Conservation (phyloP, 139 green algal species). For the Chlamydomonas incerta region DNA sequence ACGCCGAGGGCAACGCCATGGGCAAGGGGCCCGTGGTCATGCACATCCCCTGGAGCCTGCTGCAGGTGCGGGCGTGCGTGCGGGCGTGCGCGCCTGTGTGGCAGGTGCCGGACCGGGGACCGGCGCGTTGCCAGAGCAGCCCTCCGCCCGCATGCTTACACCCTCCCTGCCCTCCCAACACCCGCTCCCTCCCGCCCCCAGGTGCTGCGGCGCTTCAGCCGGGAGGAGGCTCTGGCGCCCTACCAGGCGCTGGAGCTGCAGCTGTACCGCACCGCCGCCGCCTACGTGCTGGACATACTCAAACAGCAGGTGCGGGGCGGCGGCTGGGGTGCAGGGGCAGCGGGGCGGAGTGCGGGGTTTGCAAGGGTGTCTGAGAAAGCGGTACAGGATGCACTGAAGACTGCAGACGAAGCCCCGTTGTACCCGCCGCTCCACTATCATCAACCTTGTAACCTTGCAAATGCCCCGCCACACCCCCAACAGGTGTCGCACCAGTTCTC, state of each 20-base stretch:
- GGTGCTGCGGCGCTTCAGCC: constrained; percentile 43
- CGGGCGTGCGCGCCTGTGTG: neutral
- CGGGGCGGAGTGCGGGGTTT: too few relatives aligned
- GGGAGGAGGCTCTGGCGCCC: constrained; percentile 21
- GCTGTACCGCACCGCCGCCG: constrained; percentile 71
- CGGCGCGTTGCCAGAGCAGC: neutral
- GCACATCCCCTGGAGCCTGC: constrained; percentile 50
- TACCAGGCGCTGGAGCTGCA: constrained; percentile 76
- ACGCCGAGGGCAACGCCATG: constrained; percentile 81
- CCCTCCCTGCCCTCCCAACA: neutral
- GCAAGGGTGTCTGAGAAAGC: neutral
- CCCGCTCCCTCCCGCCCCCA: neutral
- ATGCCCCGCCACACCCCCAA: too few relatives aligned
- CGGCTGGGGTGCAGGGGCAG: neutral
- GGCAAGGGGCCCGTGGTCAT: constrained; percentile 85
- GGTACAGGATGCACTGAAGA: too few relatives aligned
- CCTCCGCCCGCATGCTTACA: too few relatives aligned
- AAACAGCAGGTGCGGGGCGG: constrained; percentile 10
- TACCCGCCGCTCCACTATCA: too few relatives aligned
- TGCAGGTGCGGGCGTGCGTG: constrained; percentile 1
- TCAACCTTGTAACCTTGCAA: too few relatives aligned
- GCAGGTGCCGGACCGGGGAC: too few relatives aligned
- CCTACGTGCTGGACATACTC: constrained; percentile 72
- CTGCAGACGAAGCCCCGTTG: too few relatives aligned
- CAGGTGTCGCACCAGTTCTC: constrained; percentile 45